These are phyloP conservation scores for Podospora pseudopauciseta DNA, from an alignment of 495 filamentous ascomycete genomes.

Conservation along the genomic window DNA sequence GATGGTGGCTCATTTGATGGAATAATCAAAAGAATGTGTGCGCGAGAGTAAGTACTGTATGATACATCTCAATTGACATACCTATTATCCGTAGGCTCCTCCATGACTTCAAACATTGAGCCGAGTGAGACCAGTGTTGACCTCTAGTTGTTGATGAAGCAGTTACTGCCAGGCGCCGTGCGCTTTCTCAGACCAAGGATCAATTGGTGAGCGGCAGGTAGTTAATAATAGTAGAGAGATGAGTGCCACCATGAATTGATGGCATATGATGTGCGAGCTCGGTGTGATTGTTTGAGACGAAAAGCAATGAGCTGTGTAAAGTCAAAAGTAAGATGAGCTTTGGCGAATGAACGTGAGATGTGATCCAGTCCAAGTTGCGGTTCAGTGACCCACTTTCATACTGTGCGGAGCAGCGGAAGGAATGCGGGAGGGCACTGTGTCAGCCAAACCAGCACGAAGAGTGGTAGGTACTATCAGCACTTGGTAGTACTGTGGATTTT, in stretches of 20 bases:
- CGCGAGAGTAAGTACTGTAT: background rate
- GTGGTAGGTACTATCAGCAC: too few relatives aligned
- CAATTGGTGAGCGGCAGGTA: background rate
- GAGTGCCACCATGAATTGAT: background rate
- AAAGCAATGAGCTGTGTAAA: slow-evolving; percentile 7
- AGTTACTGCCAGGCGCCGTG: background rate
- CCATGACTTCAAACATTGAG: background rate
- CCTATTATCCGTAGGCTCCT: background rate
- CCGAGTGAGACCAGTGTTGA: background rate
- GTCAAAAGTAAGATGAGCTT: slow-evolving; percentile 17
- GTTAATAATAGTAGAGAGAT: background rate
- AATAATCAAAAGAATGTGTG: background rate
- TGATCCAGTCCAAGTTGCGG: background rate
- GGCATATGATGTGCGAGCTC: background rate
- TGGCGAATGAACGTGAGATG: slow-evolving; percentile 13
- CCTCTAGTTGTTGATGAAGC: background rate
- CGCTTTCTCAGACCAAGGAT: background rate
- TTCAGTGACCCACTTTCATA: background rate
- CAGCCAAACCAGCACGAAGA: too few relatives aligned
- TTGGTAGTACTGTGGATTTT: too few relatives aligned
- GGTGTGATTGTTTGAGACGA: background rate
- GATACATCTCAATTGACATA: background rate
- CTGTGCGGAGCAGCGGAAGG: background rate
- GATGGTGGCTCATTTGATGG: background rate
- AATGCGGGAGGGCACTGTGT: background rate